Conservation (phyloP, 371 early-diverging fungal species). For the Amoeboaphelidium occidentale region DNA sequence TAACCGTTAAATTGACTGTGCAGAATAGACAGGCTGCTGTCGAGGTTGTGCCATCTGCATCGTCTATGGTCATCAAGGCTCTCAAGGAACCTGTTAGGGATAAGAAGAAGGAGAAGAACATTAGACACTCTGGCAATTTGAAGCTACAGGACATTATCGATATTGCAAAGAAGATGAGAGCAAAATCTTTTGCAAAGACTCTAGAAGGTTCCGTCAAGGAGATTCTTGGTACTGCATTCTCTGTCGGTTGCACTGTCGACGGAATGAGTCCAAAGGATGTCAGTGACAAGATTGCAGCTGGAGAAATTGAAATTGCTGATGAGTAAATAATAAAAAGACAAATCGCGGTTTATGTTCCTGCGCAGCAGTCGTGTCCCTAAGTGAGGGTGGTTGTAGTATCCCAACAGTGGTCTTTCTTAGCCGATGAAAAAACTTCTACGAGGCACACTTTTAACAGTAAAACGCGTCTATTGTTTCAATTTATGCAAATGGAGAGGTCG, state of each 20-base stretch:
- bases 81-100: slow-evolving; percentile 97
- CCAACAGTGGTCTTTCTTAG: no score
- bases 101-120: slow-evolving; percentile 99
- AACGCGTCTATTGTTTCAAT: no score
- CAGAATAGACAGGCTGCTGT: slow-evolving; percentile 99
- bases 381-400: no score
- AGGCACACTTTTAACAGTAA: no score
- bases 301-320: slow-evolving; percentile 68
- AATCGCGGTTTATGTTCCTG: no score
- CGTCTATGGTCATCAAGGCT: slow-evolving; percentile 93
- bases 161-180: slow-evolving; percentile 86
- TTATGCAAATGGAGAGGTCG: no score
- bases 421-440: no score
- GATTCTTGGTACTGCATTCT: slow-evolving; percentile 89
- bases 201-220: slow-evolving; percentile 92
- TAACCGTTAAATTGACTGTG: slow-evolving; percentile 93
- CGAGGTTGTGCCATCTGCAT: slow-evolving; percentile 90
- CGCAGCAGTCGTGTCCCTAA: no score
- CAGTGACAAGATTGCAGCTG: slow-evolving; percentile 33
- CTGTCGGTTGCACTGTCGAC: slow-evolving; percentile 92
- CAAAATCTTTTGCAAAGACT: slow-evolving; percentile 70
- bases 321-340: slow-evolving; percentile 13
- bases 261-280: slow-evolving; percentile 68
- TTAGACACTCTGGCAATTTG: slow-evolving; percentile 84
- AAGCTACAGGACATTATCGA: slow-evolving; percentile 76